Conservation (phyloP, 176 grass and related monocot genomes). For the Dactylis glomerata region DNA sequence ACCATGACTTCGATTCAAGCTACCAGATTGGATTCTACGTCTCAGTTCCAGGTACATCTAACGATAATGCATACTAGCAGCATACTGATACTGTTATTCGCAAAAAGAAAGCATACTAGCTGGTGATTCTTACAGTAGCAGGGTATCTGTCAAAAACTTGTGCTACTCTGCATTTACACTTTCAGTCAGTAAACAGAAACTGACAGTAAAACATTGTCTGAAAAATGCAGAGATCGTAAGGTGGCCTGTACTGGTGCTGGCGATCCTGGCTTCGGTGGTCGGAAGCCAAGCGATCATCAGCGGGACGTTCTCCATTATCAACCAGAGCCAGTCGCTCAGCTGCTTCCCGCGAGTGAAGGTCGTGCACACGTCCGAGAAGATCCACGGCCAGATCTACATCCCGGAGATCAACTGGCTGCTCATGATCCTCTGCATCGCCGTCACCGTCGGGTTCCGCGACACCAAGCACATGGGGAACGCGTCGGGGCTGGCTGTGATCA, state of each 20-base stretch:
- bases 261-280: conserved; percentile 85
- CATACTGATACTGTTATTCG: neutral
- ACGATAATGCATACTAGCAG: neutral
- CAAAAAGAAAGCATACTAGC: too few relatives aligned
- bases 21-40: conserved; percentile 94
- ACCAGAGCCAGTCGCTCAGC: conserved; percentile 86
- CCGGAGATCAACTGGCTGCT: conserved; percentile 98
- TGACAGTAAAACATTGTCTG: neutral
- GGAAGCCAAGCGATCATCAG: conserved; percentile 98
- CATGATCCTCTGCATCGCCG: conserved; percentile 87
- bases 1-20: conserved; percentile 64
- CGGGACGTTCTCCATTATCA: conserved; percentile 97
- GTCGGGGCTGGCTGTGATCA: conserved; percentile 91
- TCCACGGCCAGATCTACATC: conserved; percentile 98
- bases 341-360: conserved; percentile 98
- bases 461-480: conserved; percentile 98
- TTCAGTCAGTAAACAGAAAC: neutral
- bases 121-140: neutral
- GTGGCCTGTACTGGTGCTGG: conserved; percentile 82
- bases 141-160: neutral
- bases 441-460: conserved; percentile 88
- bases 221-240: conserved; percentile 57
- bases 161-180: neutral
- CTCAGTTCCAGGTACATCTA: conserved; percentile 73
- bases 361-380: conserved; percentile 80